Conservation (phyloP, 2,329 filamentous ascomycete genomes). For the Colletotrichum paranaense region DNA sequence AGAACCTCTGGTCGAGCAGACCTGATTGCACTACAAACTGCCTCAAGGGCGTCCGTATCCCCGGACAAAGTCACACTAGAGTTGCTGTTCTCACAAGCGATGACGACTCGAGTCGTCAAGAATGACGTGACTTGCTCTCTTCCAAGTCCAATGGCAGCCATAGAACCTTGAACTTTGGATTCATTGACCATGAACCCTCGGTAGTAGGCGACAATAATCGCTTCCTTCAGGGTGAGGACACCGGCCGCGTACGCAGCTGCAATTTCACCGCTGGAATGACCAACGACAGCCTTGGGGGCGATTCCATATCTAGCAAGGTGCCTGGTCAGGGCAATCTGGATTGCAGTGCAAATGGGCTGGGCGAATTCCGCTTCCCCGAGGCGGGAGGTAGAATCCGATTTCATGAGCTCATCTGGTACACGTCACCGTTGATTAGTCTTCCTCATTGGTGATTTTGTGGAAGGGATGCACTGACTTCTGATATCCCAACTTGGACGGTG, state of each 20-base stretch:
- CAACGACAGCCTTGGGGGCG: constrained; percentile 45
- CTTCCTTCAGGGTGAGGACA: constrained; percentile 41
- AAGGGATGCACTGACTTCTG: background rate
- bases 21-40: constrained; percentile 42
- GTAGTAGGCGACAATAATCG: constrained; percentile 48
- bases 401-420: constrained; percentile 11
- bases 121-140: constrained; percentile 11
- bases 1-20: background rate
- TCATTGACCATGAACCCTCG: constrained; percentile 43
- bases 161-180: constrained; percentile 40
- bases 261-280: constrained; percentile 55
- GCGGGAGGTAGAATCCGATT: constrained; percentile 12
- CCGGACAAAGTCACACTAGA: constrained; percentile 44
- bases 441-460: no score
- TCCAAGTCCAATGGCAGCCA: constrained; percentile 48
- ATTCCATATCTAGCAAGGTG: constrained; percentile 45
- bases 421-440: background rate
- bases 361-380: constrained; percentile 42
- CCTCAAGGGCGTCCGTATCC: constrained; percentile 36
- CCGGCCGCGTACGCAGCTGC: constrained; percentile 51
- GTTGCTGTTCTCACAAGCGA: constrained; percentile 36
- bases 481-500: constrained; percentile 40
- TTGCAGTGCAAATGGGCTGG: constrained; percentile 64
- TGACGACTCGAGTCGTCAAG: background rate
- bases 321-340: constrained; percentile 61